These are phyloP conservation scores for Podila minutissima DNA, from an alignment of 192 early-diverging fungal species.

Conservation along the genomic window DNA sequence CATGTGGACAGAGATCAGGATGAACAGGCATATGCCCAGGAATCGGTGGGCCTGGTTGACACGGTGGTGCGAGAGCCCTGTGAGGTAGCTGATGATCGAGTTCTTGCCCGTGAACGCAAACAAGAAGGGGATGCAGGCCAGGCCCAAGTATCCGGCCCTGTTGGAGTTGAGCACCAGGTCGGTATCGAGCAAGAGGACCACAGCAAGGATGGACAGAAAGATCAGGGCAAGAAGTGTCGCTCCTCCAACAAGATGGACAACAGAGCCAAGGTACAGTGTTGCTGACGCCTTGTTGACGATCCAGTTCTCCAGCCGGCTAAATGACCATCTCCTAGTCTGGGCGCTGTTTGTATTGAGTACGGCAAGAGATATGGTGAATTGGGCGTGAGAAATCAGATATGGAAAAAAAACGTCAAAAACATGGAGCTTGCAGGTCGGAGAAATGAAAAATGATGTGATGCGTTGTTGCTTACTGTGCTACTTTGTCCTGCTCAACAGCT, in stretches of 20 bases:
- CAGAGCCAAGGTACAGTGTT: slow-evolving; percentile 35
- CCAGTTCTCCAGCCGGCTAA: slow-evolving; percentile 34
- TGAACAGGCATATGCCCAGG: slow-evolving; percentile 46
- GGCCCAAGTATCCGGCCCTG: slow-evolving; percentile 57
- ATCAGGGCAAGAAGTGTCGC: slow-evolving; percentile 47
- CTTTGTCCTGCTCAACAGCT: background rate
- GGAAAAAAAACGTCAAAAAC: too few species aligned
- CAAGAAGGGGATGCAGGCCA: slow-evolving; percentile 59
- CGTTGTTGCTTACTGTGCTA: background rate
- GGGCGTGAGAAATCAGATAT: too few species aligned
- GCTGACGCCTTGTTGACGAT: slow-evolving; percentile 56
- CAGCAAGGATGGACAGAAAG: slow-evolving; percentile 40
- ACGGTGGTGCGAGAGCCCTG: slow-evolving; percentile 57
- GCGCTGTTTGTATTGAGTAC: background rate
- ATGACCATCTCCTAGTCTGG: slow-evolving; percentile 23
- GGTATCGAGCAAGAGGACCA: slow-evolving; percentile 42
- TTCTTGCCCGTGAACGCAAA: slow-evolving; percentile 61
- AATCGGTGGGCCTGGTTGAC: slow-evolving; percentile 58
- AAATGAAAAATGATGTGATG: background rate
- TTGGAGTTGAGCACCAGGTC: slow-evolving; percentile 58
- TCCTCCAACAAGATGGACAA: slow-evolving; percentile 48
- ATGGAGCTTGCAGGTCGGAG: background rate
- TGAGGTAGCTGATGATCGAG: slow-evolving; percentile 53
- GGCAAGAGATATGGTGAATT: too few species aligned
- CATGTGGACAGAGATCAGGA: slow-evolving; percentile 60